A percentile compares a stretch with the other conserved stretches of the same genome.
These are phyloP conservation scores for Cyathus striatus DNA, from an alignment of 768 basidiomycete genomes.

Conservation along the genomic window DNA sequence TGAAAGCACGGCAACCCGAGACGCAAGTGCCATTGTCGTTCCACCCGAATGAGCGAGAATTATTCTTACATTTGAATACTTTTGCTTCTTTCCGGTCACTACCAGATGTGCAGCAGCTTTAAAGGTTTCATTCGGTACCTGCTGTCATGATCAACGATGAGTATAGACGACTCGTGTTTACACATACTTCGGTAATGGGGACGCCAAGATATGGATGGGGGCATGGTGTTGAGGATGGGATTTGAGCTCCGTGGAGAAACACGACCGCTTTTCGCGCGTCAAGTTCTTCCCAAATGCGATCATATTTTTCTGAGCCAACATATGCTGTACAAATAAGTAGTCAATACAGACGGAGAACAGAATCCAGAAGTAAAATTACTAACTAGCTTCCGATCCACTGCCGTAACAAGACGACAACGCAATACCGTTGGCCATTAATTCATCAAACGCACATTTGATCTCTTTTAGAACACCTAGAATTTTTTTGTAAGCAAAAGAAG, in stretches of 20 bases:
- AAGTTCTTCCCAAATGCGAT: conserved; percentile 69
- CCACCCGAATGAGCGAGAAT: conserved; percentile 78
- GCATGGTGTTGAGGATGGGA: conserved; percentile 56
- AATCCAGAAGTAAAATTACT: conserved; percentile 8
- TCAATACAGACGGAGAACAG: conserved; percentile 1
- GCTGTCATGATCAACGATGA: too few relatives aligned
- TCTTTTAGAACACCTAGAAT: conserved; percentile 51
- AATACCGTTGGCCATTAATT: conserved; percentile 58
- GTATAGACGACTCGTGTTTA: too few relatives aligned
- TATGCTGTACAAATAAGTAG: conserved; percentile 41
- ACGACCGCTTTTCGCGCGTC: conserved; percentile 53
- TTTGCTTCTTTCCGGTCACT: conserved; percentile 62
- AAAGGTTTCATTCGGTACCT: conserved; percentile 82
- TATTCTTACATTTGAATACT: conserved; percentile 53
- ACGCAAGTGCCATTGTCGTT: conserved; percentile 55
- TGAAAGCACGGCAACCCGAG: conserved; percentile 66
- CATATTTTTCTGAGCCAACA: conserved; percentile 58
- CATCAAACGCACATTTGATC: conserved; percentile 57
- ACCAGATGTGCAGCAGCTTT: conserved; percentile 79
- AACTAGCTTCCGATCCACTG: conserved; percentile 47
- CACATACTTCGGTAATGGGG: conserved; percentile 59
- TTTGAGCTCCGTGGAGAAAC: conserved; percentile 70
- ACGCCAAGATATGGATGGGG: conserved; percentile 63
- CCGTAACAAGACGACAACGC: conserved; percentile 68
- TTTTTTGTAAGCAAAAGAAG: not conserved